These are phyloP conservation scores for Ophiostoma fasciatum DNA, from an alignment of 2,329 filamentous ascomycete genomes.

Conservation along the genomic window DNA sequence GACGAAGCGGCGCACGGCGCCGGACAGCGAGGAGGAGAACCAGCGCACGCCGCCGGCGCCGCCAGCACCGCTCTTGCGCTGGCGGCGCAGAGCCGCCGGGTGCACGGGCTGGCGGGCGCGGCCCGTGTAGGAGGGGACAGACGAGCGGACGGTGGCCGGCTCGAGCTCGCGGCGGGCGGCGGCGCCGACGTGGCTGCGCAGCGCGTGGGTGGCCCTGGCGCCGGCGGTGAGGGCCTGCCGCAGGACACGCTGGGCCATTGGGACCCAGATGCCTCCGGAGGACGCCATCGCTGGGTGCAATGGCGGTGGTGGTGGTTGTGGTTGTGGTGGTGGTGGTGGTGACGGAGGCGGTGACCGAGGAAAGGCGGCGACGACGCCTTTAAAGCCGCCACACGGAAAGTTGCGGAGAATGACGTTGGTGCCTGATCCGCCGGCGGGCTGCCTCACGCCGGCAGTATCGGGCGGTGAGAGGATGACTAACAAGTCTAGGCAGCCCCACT, in stretches of 20 bases:
- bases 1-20: slow-evolving; percentile 33
- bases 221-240: slow-evolving; percentile 29
- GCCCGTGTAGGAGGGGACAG: slow-evolving; percentile 8
- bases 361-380: not conserved
- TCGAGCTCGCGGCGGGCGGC: slow-evolving; percentile 27
- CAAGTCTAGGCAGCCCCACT: slow-evolving; percentile 1
- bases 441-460: not conserved
- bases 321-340: no score
- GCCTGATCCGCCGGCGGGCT: slow-evolving; percentile 5
- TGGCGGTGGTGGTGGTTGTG: not conserved
- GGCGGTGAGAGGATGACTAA: slow-evolving; percentile 1
- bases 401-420: slow-evolving; percentile 8
- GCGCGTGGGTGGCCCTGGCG: slow-evolving; percentile 32
- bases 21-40: slow-evolving; percentile 27
- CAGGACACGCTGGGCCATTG: slow-evolving; percentile 38
- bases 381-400: slow-evolving; percentile 6
- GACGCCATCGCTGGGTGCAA: slow-evolving; percentile 35
- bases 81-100: slow-evolving; percentile 32
- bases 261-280: slow-evolving; percentile 41
- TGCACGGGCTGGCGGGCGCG: slow-evolving; percentile 34
- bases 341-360: not conserved
- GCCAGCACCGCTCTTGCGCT: slow-evolving; percentile 28
- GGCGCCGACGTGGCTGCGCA: slow-evolving; percentile 34
- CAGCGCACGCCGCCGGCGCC: slow-evolving; percentile 19
- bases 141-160: slow-evolving; percentile 27